Evolutionary conservation across 305 asterid genomes (phyloP).

Genomic region (Fraxinus sp.): DNA sequence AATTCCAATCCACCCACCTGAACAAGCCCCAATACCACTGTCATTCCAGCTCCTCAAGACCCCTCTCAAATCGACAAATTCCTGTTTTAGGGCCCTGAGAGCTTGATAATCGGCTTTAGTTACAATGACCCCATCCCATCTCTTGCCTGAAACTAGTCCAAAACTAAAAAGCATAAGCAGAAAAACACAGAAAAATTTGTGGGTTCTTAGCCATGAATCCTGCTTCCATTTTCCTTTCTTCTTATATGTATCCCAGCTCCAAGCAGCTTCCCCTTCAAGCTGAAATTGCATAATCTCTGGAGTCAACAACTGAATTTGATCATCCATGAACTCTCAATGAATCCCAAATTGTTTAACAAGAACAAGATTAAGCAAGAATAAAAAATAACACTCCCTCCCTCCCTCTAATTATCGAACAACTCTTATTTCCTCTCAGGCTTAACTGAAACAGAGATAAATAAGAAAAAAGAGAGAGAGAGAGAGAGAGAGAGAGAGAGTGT

Average conservation of each 20-base stretch:
- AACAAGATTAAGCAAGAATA: not conserved
- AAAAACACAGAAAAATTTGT: slow-evolving; percentile 21
- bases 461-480: slow-evolving; percentile 10
- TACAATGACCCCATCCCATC: slow-evolving; percentile 52
- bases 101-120: slow-evolving; percentile 56
- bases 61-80: slow-evolving; percentile 55
- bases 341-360: slow-evolving; percentile 1
- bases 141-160: slow-evolving; percentile 30
- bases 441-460: slow-evolving; percentile 22
- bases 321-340: slow-evolving; percentile 42
- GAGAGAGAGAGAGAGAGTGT: not conserved
- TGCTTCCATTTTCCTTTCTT: slow-evolving; percentile 31
- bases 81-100: slow-evolving; percentile 53
- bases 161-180: slow-evolving; percentile 25
- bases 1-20: slow-evolving; percentile 73
- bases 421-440: slow-evolving; percentile 11
- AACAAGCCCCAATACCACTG: slow-evolving; percentile 54
- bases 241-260: slow-evolving; percentile 17
- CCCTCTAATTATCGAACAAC: not conserved
- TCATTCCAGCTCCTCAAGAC: slow-evolving; percentile 69
- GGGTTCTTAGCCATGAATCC: not conserved
- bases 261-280: slow-evolving; percentile 7
- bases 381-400: not conserved
- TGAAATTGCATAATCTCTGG: slow-evolving; percentile 6
- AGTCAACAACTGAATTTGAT: slow-evolving; percentile 21